These are phyloP conservation scores for Leucocoprinus birnbaumii DNA, from an alignment of 768 basidiomycete genomes.

Conservation along the genomic window DNA sequence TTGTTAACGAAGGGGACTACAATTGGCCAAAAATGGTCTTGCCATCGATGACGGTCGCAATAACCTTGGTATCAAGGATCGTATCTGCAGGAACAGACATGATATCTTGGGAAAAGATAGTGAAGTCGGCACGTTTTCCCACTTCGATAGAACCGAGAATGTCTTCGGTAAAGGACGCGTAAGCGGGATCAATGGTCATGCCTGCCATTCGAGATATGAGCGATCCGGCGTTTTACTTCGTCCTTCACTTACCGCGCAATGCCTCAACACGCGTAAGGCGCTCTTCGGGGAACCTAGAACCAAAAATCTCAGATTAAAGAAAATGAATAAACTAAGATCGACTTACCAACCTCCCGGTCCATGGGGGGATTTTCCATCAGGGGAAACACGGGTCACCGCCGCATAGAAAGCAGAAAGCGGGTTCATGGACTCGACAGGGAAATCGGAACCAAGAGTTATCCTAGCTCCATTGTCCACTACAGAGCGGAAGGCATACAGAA, in stretches of 20 bases:
- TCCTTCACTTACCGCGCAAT: constrained; percentile 57
- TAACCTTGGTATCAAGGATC: constrained; percentile 66
- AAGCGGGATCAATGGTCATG: constrained; percentile 86
- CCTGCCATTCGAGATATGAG: constrained; percentile 35
- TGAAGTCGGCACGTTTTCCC: constrained; percentile 84
- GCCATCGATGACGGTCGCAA: constrained; percentile 81
- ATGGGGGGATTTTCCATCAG: constrained; percentile 73
- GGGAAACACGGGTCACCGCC: constrained; percentile 74
- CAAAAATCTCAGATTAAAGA: not conserved
- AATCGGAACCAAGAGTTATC: constrained; percentile 84
- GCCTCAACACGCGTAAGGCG: constrained; percentile 74
- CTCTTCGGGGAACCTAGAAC: constrained; percentile 77
- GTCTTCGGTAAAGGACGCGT: constrained; percentile 79
- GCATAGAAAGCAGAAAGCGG: constrained; percentile 86
- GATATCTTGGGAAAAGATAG: constrained; percentile 81
- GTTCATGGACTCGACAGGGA: constrained; percentile 85
- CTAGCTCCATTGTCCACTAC: constrained; percentile 60
- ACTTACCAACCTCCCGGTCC: constrained; percentile 80
- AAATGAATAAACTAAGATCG: not conserved
- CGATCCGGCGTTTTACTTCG: constrained; percentile 17
- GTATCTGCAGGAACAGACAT: constrained; percentile 58
- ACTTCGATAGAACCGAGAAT: constrained; percentile 70
- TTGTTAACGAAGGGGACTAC: constrained; percentile 11
- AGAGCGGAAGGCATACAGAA: constrained; percentile 84
- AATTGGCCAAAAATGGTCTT: constrained; percentile 36